phyloP scores from a whole-genome alignment of 78 protist species.

The Dictyostelium brefeldianum region DNA sequence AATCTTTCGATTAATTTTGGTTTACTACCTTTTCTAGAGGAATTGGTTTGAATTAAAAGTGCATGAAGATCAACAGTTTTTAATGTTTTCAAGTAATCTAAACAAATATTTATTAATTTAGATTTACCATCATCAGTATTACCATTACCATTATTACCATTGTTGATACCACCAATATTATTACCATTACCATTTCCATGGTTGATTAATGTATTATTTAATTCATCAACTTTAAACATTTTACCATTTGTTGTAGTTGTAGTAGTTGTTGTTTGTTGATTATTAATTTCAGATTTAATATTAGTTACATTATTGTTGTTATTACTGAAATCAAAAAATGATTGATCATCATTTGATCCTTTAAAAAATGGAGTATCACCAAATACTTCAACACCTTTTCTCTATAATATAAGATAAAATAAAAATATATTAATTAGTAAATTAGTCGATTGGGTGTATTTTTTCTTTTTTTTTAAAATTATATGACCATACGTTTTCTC shows the following conservation, averaged over 20 bases:
- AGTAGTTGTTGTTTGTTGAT: no score
- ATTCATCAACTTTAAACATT: no score
- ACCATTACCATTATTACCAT: not conserved
- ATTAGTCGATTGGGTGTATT: not conserved
- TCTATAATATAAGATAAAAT: not conserved
- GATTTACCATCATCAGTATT: not conserved
- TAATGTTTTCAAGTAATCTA: not conserved
- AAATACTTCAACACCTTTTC: no score
- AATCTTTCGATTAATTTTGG: conserved; percentile 35
- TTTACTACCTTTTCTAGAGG: conserved; percentile 44
- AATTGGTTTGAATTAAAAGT: not conserved
- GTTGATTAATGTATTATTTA: not conserved
- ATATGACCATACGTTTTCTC: no score
- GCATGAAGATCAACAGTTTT: conserved; percentile 22
- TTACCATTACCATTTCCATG: not conserved
- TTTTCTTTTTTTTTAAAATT: not conserved
- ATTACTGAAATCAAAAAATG: no score
- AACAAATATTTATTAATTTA: conserved; percentile 3
- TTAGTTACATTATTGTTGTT: no score
- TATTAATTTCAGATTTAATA: no score
- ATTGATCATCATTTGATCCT: no score
- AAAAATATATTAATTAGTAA: not conserved
- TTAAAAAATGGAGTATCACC: no score
- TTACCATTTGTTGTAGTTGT: no score
- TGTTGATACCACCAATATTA: not conserved